These are phyloP conservation scores for Sutorius australiensis DNA, from an alignment of 768 basidiomycete species.

Conservation along the genomic window DNA sequence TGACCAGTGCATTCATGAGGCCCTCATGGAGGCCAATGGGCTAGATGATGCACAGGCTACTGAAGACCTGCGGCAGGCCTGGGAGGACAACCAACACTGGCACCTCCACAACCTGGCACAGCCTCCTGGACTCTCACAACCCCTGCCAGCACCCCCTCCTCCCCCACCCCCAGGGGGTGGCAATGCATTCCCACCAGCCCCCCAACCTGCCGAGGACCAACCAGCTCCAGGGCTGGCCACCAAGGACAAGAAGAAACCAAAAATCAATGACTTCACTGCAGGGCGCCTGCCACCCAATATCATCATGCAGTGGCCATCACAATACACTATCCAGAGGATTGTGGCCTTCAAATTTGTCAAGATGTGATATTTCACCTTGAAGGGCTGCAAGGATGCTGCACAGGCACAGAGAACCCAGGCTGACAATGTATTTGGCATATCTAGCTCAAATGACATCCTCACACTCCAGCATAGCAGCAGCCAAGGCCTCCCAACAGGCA, in stretches of 20 bases:
- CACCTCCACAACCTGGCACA: too few relatives aligned
- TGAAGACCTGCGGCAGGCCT: too few relatives aligned
- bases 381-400: background rate
- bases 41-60: too few relatives aligned
- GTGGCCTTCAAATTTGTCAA: background rate
- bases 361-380: background rate
- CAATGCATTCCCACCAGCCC: too few relatives aligned
- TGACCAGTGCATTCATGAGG: too few relatives aligned
- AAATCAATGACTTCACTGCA: background rate
- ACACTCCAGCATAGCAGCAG: background rate
- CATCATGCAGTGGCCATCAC: background rate
- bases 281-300: background rate
- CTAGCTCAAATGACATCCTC: background rate
- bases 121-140: too few relatives aligned
- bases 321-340: background rate
- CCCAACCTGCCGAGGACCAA: too few relatives aligned
- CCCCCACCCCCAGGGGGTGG: too few relatives aligned
- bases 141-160: background rate
- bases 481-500: background rate
- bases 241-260: background rate
- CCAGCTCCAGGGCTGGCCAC: background rate
- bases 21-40: too few relatives aligned
- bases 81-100: too few relatives aligned
- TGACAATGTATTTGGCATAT: background rate
- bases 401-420: fast-evolving